A percentile compares a stretch with the other conserved stretches of the same genome.
phyloP scores from a whole-genome alignment of 306 rosid species.

The Styphnolobium japonicum region DNA sequence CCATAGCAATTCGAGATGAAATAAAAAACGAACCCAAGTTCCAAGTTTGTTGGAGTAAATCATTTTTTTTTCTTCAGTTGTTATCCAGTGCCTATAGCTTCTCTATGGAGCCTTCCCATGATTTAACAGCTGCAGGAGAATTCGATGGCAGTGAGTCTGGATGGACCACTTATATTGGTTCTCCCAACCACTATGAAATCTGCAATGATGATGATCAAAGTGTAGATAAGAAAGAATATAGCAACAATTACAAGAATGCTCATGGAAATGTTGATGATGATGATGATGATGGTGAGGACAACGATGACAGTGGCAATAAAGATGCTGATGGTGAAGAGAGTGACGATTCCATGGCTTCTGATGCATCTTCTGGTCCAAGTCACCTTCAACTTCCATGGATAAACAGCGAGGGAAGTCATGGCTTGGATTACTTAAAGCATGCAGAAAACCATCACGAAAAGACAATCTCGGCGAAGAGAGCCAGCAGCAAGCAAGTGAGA shows the following conservation, averaged over 20 bases:
- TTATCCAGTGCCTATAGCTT: conserved; percentile 7
- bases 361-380: conserved; percentile 77
- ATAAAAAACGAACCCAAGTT: neutral
- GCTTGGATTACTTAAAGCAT: conserved; percentile 2
- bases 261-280: neutral
- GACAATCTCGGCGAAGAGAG: conserved; percentile 33
- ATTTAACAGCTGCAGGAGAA: conserved; percentile 36
- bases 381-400: conserved; percentile 25
- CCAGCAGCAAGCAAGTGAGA: conserved; percentile 32
- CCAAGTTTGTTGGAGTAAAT: conserved; percentile 22
- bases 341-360: conserved; percentile 78
- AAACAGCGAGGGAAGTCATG: conserved; percentile 33
- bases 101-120: conserved; percentile 57
- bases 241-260: conserved; percentile 14
- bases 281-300: conserved; percentile 9
- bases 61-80: too few relatives aligned
- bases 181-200: too few relatives aligned
- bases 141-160: conserved; percentile 57
- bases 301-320: neutral
- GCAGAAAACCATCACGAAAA: conserved; percentile 19
- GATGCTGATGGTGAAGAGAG: conserved; percentile 28
- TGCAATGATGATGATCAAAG: conserved; percentile 8
- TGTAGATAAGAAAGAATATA: conserved; percentile 10
- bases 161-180: conserved; percentile 72
- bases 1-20: conserved; percentile 12